These are phyloP conservation scores for Neofusicoccum sp. DNA, from an alignment of 2,329 filamentous ascomycete genomes.

Conservation along the genomic window DNA sequence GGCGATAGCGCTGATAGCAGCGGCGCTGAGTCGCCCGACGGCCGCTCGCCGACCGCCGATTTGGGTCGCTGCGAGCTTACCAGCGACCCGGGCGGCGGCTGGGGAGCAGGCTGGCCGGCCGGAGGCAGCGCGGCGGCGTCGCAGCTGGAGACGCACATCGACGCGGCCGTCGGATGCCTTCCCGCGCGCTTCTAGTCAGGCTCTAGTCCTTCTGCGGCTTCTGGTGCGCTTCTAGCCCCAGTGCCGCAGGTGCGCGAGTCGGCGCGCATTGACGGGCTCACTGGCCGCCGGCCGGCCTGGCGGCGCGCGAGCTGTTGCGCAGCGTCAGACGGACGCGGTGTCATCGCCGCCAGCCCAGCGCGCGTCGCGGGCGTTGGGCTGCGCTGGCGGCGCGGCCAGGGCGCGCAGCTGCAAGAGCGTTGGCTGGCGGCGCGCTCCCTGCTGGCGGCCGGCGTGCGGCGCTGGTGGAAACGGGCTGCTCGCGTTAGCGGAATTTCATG, in stretches of 20 bases:
- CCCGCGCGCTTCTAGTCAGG: constrained; percentile 30
- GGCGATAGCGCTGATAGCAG: constrained; percentile 29
- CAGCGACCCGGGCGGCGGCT: constrained; percentile 37
- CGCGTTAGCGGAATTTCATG: constrained; percentile 19
- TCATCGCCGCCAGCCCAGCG: not conserved
- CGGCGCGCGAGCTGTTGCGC: constrained; percentile 13
- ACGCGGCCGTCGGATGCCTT: constrained; percentile 30
- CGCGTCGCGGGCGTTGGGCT: not conserved
- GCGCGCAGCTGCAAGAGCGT: constrained; percentile 16
- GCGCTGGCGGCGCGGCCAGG: not conserved
- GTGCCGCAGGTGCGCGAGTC: constrained; percentile 17
- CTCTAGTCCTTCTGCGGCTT: constrained; percentile 29
- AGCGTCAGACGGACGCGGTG: constrained; percentile 6
- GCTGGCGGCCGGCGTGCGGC: constrained; percentile 12
- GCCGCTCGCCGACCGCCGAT: constrained; percentile 24
- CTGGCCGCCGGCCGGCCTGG: constrained; percentile 9
- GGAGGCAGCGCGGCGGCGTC: constrained; percentile 23
- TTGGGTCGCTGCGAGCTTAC: constrained; percentile 27
- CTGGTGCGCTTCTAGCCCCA: constrained; percentile 29
- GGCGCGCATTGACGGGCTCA: constrained; percentile 23
- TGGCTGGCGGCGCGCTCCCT: constrained; percentile 10
- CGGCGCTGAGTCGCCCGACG: constrained; percentile 21
- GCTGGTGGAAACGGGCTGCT: constrained; percentile 18
- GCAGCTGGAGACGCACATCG: constrained; percentile 30
- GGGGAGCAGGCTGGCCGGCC: constrained; percentile 19